Conservation (phyloP, 1,284 basidiomycete species). For the Moesziomyces sp. region DNA sequence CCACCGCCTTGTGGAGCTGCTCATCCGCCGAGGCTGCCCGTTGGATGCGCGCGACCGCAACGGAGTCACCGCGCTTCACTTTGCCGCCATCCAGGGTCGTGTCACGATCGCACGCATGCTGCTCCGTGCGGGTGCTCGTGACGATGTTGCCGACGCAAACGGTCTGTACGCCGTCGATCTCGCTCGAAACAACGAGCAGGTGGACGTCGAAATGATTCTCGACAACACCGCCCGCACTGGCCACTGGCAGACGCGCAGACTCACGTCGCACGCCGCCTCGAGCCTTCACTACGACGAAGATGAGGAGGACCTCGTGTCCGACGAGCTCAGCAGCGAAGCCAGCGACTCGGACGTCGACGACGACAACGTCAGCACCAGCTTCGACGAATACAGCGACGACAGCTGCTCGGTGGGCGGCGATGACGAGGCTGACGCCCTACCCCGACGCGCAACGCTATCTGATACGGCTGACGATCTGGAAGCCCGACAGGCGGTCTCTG, state of each 20-base stretch:
- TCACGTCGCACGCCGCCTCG: conserved; percentile 49
- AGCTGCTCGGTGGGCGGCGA: conserved; percentile 31
- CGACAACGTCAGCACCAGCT: conserved; percentile 59
- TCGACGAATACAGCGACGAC: conserved; percentile 55
- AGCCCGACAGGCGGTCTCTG: conserved; percentile 24
- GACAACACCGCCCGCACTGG: conserved; percentile 40
- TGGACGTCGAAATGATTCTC: conserved; percentile 70
- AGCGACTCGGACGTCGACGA: conserved; percentile 58
- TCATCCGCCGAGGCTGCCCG: conserved; percentile 80
- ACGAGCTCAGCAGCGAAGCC: conserved; percentile 47
- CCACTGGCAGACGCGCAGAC: conserved; percentile 40
- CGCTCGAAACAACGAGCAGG: conserved; percentile 73
- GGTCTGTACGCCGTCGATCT: conserved; percentile 85
- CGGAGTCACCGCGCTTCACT: conserved; percentile 89
- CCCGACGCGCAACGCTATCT: neutral
- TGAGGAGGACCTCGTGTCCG: conserved; percentile 34
- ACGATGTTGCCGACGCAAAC: conserved; percentile 78
- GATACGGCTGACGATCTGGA: conserved; percentile 23
- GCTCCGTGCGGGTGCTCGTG: conserved; percentile 81
- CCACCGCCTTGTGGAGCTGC: conserved; percentile 77
- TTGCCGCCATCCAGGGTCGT: conserved; percentile 80
- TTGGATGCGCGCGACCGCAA: conserved; percentile 87
- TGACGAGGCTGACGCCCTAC: conserved; percentile 7
- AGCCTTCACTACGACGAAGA: conserved; percentile 56
- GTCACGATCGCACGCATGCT: conserved; percentile 77